A percentile compares a stretch with the other conserved stretches of the same genome.
phyloP scores from a whole-genome alignment of 2,329 filamentous ascomycete species.

The Sodiomyces alkalinus region DNA sequence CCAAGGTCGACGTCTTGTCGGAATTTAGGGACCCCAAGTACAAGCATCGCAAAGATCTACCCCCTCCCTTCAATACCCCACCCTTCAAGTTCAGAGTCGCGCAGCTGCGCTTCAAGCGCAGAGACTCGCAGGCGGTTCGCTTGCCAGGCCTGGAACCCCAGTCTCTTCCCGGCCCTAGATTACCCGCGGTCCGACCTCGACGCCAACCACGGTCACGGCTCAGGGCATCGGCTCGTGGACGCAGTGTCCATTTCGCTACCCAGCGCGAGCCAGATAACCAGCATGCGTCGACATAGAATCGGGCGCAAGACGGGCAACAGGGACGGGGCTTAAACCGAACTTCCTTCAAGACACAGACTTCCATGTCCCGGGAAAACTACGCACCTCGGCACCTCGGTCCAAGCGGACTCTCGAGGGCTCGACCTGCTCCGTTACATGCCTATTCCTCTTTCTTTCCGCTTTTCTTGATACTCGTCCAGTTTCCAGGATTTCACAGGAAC shows the following conservation, averaged over 20 bases:
- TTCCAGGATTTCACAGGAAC: too few relatives aligned
- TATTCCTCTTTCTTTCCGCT: too few relatives aligned
- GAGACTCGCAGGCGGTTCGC: not conserved
- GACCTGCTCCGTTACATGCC: not conserved
- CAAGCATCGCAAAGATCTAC: not conserved
- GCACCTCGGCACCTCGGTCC: not conserved
- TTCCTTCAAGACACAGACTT: too few relatives aligned
- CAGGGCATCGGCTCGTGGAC: too few relatives aligned
- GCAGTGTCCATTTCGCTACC: too few relatives aligned
- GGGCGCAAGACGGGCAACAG: too few relatives aligned
- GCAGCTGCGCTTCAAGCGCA: not conserved
- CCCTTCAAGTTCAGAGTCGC: not conserved
- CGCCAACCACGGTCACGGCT: too few relatives aligned
- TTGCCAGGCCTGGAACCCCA: not conserved
- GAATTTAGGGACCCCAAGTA: not conserved
- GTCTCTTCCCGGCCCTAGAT: constrained; percentile 1
- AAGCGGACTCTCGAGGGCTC: not conserved
- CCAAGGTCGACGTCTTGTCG: not conserved
- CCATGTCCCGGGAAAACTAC: not conserved
- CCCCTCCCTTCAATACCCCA: not conserved
- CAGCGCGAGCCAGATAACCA: too few relatives aligned
- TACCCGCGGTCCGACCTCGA: not conserved
- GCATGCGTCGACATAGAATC: too few relatives aligned
- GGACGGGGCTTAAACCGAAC: too few relatives aligned
- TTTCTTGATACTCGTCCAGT: not conserved